These are phyloP conservation scores for Akebia trifoliata DNA, from an alignment of 164 flowering plant species.

Conservation along the genomic window DNA sequence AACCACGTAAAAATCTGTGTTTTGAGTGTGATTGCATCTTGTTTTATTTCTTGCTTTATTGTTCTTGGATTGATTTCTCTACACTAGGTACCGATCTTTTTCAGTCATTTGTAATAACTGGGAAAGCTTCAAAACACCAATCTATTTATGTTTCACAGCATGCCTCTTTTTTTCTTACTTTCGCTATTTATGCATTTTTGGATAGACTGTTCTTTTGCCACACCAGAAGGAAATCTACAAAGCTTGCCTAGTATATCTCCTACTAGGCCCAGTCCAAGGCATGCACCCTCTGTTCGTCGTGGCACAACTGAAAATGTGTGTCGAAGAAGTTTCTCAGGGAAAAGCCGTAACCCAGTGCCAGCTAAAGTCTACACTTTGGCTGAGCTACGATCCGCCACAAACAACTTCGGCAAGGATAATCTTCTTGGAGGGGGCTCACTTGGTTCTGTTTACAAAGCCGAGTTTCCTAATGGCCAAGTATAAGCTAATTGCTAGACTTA, in stretches of 20 bases:
- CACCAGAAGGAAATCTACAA: conserved; percentile 29
- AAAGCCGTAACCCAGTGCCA: conserved; percentile 25
- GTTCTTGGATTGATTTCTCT: too few species aligned
- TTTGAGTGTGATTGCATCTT: too few species aligned
- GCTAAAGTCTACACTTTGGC: conserved; percentile 47
- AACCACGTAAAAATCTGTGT: too few species aligned
- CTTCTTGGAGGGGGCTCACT: conserved; percentile 80
- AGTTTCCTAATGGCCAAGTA: conserved; percentile 72
- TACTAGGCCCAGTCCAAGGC: conserved; percentile 25
- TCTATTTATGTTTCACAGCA: background rate
- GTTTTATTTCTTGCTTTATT: too few species aligned
- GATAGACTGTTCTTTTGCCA: conserved; percentile 23
- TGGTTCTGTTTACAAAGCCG: conserved; percentile 76
- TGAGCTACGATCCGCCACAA: conserved; percentile 70
- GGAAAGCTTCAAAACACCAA: too few species aligned
- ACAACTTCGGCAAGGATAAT: conserved; percentile 54
- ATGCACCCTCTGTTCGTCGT: conserved; percentile 26
- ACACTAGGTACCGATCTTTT: too few species aligned
- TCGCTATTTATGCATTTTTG: background rate
- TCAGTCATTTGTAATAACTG: too few species aligned
- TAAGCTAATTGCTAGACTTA: background rate
- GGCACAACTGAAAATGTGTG: conserved; percentile 22
- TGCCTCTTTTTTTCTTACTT: conserved; percentile 2
- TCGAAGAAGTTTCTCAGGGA: conserved; percentile 43
- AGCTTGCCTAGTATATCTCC: conserved; percentile 27